Percentiles rank a stretch among this genome's conserved stretches.
Evolutionary conservation across 2,329 filamentous ascomycete species (phyloP).

Genomic region (Fusarium sarcochroum): DNA sequence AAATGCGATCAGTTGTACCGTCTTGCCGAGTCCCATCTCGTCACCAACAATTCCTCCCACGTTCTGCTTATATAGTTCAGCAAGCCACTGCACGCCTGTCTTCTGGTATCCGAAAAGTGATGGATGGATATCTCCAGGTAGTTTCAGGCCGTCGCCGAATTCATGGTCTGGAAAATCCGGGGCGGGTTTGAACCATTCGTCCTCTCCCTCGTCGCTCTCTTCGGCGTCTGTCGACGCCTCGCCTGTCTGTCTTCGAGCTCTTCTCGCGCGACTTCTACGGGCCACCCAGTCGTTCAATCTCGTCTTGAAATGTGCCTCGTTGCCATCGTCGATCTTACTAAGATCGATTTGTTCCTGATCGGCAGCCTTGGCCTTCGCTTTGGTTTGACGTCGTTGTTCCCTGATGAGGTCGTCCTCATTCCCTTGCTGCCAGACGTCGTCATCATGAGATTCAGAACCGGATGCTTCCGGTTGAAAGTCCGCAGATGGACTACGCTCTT

Average conservation of each 20-base stretch:
- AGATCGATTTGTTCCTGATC: slow-evolving; percentile 63
- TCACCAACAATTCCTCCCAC: slow-evolving; percentile 97
- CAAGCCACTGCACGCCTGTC: slow-evolving; percentile 95
- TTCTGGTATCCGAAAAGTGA: slow-evolving; percentile 97
- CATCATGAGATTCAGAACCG: slow-evolving; percentile 53
- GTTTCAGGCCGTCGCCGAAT: slow-evolving; percentile 80
- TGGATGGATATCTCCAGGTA: slow-evolving; percentile 94
- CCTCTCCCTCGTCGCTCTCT: slow-evolving; percentile 61
- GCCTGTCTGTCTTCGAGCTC: slow-evolving; percentile 57
- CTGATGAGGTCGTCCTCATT: slow-evolving; percentile 58
- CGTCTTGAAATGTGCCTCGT: slow-evolving; percentile 83
- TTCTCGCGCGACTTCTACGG: slow-evolving; percentile 59
- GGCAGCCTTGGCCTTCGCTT: slow-evolving; percentile 54
- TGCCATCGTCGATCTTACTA: slow-evolving; percentile 84
- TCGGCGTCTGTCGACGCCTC: slow-evolving; percentile 54
- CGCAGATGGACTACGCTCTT: slow-evolving; percentile 58
- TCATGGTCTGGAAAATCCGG: slow-evolving; percentile 83
- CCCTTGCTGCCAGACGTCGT: slow-evolving; percentile 56
- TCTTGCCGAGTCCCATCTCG: slow-evolving; percentile 99
- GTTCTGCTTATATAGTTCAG: slow-evolving; percentile 88
- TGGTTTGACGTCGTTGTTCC: slow-evolving; percentile 59
- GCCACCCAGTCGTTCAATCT: slow-evolving; percentile 83
- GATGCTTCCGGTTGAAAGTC: slow-evolving; percentile 60
- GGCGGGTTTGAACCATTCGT: slow-evolving; percentile 88
- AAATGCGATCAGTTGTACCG: slow-evolving; percentile 79